Base-by-base conservation (phyloP, 2,329 filamentous ascomycete species). In the Aspergillus floridensis region DNA sequence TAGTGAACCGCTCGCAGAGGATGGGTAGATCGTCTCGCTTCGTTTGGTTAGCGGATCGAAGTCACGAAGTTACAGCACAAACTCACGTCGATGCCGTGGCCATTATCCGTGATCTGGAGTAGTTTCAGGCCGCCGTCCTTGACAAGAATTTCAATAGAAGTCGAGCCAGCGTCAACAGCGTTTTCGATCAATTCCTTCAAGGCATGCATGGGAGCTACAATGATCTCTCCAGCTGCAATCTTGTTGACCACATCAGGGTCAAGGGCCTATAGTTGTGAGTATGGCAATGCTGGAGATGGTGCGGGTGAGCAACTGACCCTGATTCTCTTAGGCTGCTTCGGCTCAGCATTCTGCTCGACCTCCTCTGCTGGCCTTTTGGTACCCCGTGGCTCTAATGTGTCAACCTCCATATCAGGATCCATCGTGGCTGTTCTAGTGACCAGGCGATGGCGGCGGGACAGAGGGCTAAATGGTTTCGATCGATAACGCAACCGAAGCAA, bases 101-200 rank as follows among this genome's bases (percentile, higher is more conserved):
- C 95, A 75, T 99, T 99, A 74, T 99, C 95, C 2, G 93, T 96
- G 67, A 99, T 97, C 71, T 99, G 96, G 16, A 99, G 83, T 46
- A 98, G 80, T 75, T 98, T 99, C 63, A 99, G 81, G 0, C 96
- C 95, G 10, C 95, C 95, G 50, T 99, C 95, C 75, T 96, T 98
- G 68, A 96, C 90, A 4, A 97, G 74, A 19, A 99, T 88, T 72
- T 99, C 95, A 49, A 99, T 80, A 2, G 89, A 87, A 0, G 95
- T 98, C 3, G 95, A 91, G 5, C 95, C 93, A n/a, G 96, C 95
- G 77, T 99, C 96, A 16, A 99, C 92, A 4, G 95, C 89, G 69
- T 99, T 99, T 74, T 99, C 95, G 12, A 99, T 92, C 53, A 99
- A 81, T 74, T 99, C 95, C 76, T 99, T 99, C 59, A 99, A 77